A percentile compares a stretch with the other conserved stretches of the same genome.
These are phyloP conservation scores for Mucor irregularis DNA, from an alignment of 371 early-diverging fungal genomes.

Conservation along the genomic window DNA sequence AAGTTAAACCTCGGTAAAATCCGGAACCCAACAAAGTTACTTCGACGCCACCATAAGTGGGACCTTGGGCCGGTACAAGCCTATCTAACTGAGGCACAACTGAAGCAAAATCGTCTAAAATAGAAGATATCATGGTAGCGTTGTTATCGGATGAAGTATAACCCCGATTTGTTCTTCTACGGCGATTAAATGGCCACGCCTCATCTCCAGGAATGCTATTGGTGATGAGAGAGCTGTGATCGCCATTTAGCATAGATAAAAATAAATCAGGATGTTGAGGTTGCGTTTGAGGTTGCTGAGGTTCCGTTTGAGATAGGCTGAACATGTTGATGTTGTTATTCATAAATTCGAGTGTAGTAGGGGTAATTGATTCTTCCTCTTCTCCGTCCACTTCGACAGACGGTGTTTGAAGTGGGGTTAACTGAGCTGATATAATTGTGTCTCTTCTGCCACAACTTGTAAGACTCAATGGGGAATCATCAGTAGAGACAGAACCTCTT, in stretches of 20 bases:
- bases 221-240: no score
- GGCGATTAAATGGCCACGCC: conserved; percentile 16
- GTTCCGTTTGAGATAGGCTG: no score
- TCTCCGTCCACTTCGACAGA: neutral
- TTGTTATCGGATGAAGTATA: neutral
- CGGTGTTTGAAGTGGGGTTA: no score
- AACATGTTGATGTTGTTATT: neutral
- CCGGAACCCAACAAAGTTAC: conserved; percentile 75
- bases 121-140: conserved; percentile 1
- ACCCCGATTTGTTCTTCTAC: conserved; percentile 5
- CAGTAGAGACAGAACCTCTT: neutral
- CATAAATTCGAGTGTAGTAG: neutral
- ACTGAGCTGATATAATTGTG: no score
- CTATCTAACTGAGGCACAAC: conserved; percentile 44
- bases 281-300: no score
- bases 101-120: conserved; percentile 7
- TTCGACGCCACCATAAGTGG: conserved; percentile 78
- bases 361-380: neutral
- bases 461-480: neutral
- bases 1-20: conserved; percentile 61
- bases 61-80: conserved; percentile 72
- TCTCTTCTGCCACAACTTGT: neutral
- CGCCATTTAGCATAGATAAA: no score
- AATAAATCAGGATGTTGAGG: no score
- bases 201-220: conserved; percentile 3